Conservation (phyloP, 2,329 filamentous ascomycete species). For the Botrytis paeoniae region DNA sequence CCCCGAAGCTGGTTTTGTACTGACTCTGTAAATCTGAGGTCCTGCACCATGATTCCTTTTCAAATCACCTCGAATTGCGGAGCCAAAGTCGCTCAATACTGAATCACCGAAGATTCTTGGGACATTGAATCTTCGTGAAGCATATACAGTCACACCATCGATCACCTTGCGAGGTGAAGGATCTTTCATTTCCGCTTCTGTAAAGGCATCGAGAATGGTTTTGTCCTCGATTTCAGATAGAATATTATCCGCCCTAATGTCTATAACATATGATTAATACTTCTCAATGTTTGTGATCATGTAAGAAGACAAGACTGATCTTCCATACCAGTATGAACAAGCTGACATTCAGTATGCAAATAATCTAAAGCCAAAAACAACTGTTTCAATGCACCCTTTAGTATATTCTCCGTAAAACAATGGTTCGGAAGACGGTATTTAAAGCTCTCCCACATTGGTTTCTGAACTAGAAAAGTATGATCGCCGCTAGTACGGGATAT, state of each 20-base stretch:
- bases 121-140: conserved; percentile 42
- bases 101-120: conserved; percentile 37
- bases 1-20: not conserved
- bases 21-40: conserved; percentile 40
- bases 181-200: conserved; percentile 40
- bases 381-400: conserved; percentile 97
- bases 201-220: conserved; percentile 40
- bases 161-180: conserved; percentile 45
- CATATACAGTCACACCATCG: conserved; percentile 43
- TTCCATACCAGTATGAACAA: conserved; percentile 82
- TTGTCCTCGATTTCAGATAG: conserved; percentile 41
- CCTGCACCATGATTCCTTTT: conserved; percentile 41
- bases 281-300: not conserved
- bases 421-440: conserved; percentile 21
- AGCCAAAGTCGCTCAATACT: conserved; percentile 50
- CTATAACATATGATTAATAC: conserved; percentile 26
- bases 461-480: conserved; percentile 40
- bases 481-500: not conserved
- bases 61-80: conserved; percentile 41
- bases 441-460: conserved; percentile 45
- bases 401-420: conserved; percentile 45
- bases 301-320: not conserved
- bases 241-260: conserved; percentile 49
- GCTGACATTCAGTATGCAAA: conserved; percentile 91
- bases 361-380: conserved; percentile 92